Evolutionary conservation across 495 filamentous ascomycete species (phyloP), one percentile per base, ranked within the genome.

Genomic region (Bacidia rubella): DNA sequence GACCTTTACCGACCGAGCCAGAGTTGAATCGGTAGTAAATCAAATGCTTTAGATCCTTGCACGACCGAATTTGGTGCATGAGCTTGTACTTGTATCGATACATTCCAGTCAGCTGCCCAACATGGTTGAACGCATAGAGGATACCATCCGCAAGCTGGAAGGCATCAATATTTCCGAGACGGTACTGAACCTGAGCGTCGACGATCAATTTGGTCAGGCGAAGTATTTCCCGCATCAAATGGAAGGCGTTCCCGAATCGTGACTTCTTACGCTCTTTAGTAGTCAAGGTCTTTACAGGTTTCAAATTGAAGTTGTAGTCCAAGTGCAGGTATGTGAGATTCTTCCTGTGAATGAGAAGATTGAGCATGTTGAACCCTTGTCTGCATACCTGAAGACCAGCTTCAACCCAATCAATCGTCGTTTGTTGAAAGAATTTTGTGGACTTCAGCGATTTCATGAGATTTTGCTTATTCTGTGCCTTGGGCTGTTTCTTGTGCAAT

Each of bases 11-110:
- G 41, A 99, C 93, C 21, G 93, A 86, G 0, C 90, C 92, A 29
- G 90, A 90, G 66, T 99, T 99, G 73, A 99, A 99, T 12, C 93
- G 86, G 66, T 99, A 96, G 72, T 99, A 99, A 57, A 99, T 96
- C 48, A 99, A 66, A 79, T 99, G 93, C 78, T 99, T 99, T 62
- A 99, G 69, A 69, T 99, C 93, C 65, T 99, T 99, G 72, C 93
- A 99, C 2, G 93, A 92, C 45, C 93, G 88, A 61, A 99, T 97
- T 68, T 99, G 93, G 66, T 99, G 93, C 93, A 99, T 99, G 32
- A 99, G 77, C 73, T 99, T 99, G 72, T 99, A 99, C 75, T 99
- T 99, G 79, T 99, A 99, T 24, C 93, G 86, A 70, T 99, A 99
- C 93, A 99, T 99, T 61, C 93, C 93, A 23, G 93, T 99, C 49